A percentile compares a stretch with the other conserved stretches of the same genome.
These are phyloP conservation scores for Primulina tabacum DNA, from an alignment of 257 asterid genomes.

Conservation along the genomic window DNA sequence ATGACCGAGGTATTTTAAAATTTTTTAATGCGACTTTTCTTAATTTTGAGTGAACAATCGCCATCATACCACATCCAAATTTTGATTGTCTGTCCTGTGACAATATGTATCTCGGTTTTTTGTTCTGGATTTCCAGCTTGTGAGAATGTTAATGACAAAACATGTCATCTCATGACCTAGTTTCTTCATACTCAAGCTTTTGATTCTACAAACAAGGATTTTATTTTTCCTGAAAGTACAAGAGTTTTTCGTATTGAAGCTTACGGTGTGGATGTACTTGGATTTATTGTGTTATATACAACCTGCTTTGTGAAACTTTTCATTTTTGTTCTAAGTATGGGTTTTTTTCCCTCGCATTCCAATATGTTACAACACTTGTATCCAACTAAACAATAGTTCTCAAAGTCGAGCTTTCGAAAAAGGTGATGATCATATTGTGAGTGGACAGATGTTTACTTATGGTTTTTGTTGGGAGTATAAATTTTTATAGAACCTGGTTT, in stretches of 20 bases:
- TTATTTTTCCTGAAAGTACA: neutral
- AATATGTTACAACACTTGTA: no score
- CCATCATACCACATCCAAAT: neutral
- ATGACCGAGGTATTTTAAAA: neutral
- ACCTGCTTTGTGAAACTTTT: conserved; percentile 5
- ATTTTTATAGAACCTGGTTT: no score
- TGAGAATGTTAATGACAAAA: neutral
- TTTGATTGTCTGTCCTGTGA: neutral
- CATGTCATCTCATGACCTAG: neutral
- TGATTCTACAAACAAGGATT: neutral
- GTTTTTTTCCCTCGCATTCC: no score
- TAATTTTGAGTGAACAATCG: neutral
- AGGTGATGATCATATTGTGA: no score
- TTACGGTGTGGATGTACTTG: conserved; percentile 14
- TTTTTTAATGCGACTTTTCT: neutral
- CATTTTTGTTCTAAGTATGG: neutral
- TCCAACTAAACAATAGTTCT: no score
- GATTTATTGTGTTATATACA: conserved; percentile 13
- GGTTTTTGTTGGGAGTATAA: no score
- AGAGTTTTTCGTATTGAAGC: neutral
- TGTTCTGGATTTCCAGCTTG: neutral
- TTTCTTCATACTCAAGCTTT: neutral
- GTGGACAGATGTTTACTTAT: no score
- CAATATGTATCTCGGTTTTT: neutral
- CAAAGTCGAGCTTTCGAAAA: no score